These are phyloP conservation scores for Suhomyces vadensis DNA, from an alignment of 805 yeast genomes.

Conservation along the genomic window DNA sequence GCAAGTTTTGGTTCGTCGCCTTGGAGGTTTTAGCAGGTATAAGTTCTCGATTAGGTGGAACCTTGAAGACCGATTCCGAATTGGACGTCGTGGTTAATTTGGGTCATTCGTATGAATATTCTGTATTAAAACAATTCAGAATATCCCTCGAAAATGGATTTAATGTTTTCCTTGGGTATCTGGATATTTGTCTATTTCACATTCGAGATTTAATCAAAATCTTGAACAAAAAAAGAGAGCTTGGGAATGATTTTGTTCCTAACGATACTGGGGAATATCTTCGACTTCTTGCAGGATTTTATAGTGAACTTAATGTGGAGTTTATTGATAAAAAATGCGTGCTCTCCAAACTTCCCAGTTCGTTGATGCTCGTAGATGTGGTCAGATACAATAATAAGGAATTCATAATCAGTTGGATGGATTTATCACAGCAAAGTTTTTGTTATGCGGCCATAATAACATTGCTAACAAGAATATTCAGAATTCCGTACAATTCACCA, in stretches of 20 bases:
- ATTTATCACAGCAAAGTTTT: constrained; percentile 20
- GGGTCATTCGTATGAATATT: constrained; percentile 30
- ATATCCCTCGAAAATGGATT: constrained; percentile 46
- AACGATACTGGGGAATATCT: constrained; percentile 23
- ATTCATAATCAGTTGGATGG: constrained; percentile 20
- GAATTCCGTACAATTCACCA: constrained; percentile 15
- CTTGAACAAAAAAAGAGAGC: constrained; percentile 24
- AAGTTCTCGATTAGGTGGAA: constrained; percentile 57
- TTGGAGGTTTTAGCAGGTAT: constrained; percentile 58
- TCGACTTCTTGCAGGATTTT: constrained; percentile 20
- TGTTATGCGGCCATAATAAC: constrained; percentile 17
- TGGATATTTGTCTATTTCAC: constrained; percentile 35
- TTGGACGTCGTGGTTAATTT: constrained; percentile 34
- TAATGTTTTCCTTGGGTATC: constrained; percentile 50
- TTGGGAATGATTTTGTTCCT: constrained; percentile 7
- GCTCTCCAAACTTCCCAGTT: constrained; percentile 5
- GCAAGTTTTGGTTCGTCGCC: constrained; percentile 55
- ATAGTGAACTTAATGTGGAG: constrained; percentile 11
- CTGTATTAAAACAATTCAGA: constrained; percentile 38
- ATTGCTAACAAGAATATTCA: constrained; percentile 18
- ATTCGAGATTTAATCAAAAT: constrained; percentile 43
- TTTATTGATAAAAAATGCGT: constrained; percentile 14
- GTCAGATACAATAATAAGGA: constrained; percentile 7
- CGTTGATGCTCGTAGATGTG: constrained; percentile 15
- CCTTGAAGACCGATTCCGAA: constrained; percentile 45